Evolutionary conservation across 768 basidiomycete genomes (phyloP).

Genomic region (Mycena alexandri): DNA sequence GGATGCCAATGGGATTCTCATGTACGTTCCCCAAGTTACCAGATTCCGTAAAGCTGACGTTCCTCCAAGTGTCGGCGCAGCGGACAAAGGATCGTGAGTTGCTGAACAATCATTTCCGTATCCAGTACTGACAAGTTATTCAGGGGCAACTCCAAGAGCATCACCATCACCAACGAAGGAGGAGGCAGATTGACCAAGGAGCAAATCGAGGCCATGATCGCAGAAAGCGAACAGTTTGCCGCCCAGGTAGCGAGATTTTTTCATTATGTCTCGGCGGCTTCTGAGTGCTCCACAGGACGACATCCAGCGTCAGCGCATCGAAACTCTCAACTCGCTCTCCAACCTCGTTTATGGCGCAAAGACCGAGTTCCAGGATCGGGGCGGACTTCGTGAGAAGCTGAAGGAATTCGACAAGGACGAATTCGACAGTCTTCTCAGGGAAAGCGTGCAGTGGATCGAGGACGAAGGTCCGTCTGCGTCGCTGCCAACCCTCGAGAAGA

Average conservation of each 20-base stretch:
- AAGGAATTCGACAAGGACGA: constrained; percentile 67
- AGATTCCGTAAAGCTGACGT: constrained; percentile 35
- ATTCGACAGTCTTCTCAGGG: constrained; percentile 74
- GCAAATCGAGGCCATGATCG: constrained; percentile 69
- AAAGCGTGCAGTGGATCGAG: constrained; percentile 83
- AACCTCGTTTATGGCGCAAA: constrained; percentile 76
- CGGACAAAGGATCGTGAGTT: constrained; percentile 77
- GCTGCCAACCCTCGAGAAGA: constrained; percentile 85
- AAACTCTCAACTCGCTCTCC: constrained; percentile 71
- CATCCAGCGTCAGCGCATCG: constrained; percentile 68
- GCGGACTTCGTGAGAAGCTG: constrained; percentile 81
- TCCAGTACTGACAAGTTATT: not conserved
- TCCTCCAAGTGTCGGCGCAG: constrained; percentile 68
- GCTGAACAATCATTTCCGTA: not conserved
- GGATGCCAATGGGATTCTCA: constrained; percentile 88
- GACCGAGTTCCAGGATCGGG: constrained; percentile 75
- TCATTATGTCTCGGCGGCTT: constrained; percentile 63
- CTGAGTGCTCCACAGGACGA: constrained; percentile 45
- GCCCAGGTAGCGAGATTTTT: constrained; percentile 54
- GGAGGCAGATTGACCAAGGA: constrained; percentile 69
- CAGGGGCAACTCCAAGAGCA: constrained; percentile 82
- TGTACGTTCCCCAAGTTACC: constrained; percentile 72
- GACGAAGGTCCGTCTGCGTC: constrained; percentile 70
- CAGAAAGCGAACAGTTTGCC: constrained; percentile 62
- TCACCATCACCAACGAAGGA: constrained; percentile 81